Base-by-base conservation (phyloP, 345 rosid species). In the Bruguiera sexangula region DNA sequence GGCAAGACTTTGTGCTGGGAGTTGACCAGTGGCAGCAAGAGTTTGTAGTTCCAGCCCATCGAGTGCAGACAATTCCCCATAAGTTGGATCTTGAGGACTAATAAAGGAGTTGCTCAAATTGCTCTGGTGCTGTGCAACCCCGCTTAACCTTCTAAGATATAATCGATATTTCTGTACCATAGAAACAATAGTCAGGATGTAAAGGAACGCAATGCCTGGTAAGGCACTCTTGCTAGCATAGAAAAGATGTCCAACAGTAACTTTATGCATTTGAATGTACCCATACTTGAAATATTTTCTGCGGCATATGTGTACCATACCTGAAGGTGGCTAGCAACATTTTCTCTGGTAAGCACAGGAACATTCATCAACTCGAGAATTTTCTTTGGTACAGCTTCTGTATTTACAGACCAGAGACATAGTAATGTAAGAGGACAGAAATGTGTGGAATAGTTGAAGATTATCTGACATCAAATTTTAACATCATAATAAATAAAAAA, bases 141-240 rank as follows among this genome's bases (percentile, higher is more conserved):
- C 96, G 31, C 96, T 93, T 67, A 92, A 79, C 84, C 99, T 80
- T 85, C 96, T 87, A 66, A 95, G 92, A 83, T 92, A 95, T 75
- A 95, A 80, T 21, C 99, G 89, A 65, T 92, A 95, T 82, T 95
- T 95, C 99, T 95, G 89, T 62, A 73, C 71, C 78, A 65, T 27
- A 73, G 1, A 55, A 20, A 52, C 9, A 2, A 13, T 43, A n/a
- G 2, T 54, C 56, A 43, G 11, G 13, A 9, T 3, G 4, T n/a
- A 24, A 65, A 39, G 5, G 36, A 39, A 10, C 19, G 26, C 19
- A n/a, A n/a, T n/a, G 30, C 5, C 7, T 55, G 46, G 37, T 2
- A 34, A 34, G 37, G 37, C 37, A 34, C 9, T 34, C 7, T 34
- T 7, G 37, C 37, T 7, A 34, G 37, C 37, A 34, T 39, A 39